Percentiles rank a stretch among this genome's conserved stretches.
Conservation (phyloP, 2,329 filamentous ascomycete species). For the Hypoxylon sp. region DNA sequence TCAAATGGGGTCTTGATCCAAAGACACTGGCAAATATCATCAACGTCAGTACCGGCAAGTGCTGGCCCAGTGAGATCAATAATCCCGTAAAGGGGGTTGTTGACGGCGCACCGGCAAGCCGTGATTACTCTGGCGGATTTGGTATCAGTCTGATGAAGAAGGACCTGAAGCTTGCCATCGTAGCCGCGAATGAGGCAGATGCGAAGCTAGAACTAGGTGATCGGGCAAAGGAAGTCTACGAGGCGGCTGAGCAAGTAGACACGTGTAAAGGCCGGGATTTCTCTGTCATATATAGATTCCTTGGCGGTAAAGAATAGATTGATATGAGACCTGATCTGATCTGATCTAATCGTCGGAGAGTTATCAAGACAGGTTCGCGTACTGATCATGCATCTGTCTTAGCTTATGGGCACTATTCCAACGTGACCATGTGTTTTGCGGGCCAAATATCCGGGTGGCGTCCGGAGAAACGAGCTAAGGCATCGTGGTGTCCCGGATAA, state of each 20-base stretch:
- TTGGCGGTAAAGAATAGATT: slow-evolving; percentile 65
- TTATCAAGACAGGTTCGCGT: not conserved
- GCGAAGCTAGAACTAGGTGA: slow-evolving; percentile 74
- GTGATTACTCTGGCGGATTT: slow-evolving; percentile 83
- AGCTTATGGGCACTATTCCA: not conserved
- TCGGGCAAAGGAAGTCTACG: slow-evolving; percentile 74
- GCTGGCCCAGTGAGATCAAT: slow-evolving; percentile 96
- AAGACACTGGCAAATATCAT: slow-evolving; percentile 83
- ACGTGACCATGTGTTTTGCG: slow-evolving; percentile 3
- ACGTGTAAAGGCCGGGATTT: slow-evolving; percentile 78
- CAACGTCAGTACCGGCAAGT: slow-evolving; percentile 92
- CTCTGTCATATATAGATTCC: slow-evolving; percentile 81
- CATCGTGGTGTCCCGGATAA: slow-evolving; percentile 35
- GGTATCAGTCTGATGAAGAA: slow-evolving; percentile 84
- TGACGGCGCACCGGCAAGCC: slow-evolving; percentile 77
- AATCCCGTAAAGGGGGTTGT: slow-evolving; percentile 92
- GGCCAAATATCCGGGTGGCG: slow-evolving; percentile 22
- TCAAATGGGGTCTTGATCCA: slow-evolving; percentile 69
- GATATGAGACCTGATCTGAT: slow-evolving; percentile 11
- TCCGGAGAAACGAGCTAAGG: slow-evolving; percentile 24
- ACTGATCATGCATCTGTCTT: not conserved
- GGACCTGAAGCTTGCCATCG: slow-evolving; percentile 77
- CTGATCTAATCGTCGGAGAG: slow-evolving; percentile 3
- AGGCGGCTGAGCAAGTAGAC: slow-evolving; percentile 70
- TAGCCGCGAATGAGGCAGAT: slow-evolving; percentile 75